Evolutionary conservation across 352 stramenopile species (phyloP).

Genomic region (Globisporangium nodosum): DNA sequence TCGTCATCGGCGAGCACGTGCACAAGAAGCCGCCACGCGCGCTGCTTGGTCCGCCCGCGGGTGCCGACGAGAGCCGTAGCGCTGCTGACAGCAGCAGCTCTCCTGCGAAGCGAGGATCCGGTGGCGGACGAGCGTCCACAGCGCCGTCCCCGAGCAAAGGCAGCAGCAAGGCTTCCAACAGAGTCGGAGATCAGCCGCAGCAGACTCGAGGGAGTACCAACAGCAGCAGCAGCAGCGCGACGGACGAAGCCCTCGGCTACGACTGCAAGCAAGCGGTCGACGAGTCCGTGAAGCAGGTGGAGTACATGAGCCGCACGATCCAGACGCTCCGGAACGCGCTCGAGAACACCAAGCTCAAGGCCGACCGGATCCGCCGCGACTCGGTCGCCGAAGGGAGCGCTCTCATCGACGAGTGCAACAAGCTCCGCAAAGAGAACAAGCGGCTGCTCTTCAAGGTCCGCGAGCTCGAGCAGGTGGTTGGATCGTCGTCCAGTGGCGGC

Average conservation of each 20-base stretch:
- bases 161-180: too few species aligned
- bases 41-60: slow-evolving; percentile 4
- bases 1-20: slow-evolving; percentile 63
- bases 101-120: not conserved
- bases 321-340: slow-evolving; percentile 50
- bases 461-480: slow-evolving; percentile 45
- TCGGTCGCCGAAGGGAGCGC: slow-evolving; percentile 72
- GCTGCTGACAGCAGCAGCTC: not conserved
- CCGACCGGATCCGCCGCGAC: slow-evolving; percentile 60
- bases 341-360: slow-evolving; percentile 65
- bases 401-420: slow-evolving; percentile 79
- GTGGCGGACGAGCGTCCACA: slow-evolving; percentile 2
- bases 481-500: not conserved
- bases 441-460: slow-evolving; percentile 52
- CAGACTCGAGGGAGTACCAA: slow-evolving; percentile 1
- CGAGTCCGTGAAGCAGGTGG: slow-evolving; percentile 73
- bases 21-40: slow-evolving; percentile 53
- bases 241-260: slow-evolving; percentile 55
- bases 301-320: slow-evolving; percentile 79
- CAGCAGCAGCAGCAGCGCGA: slow-evolving; percentile 6
- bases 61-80: not conserved
- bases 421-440: slow-evolving; percentile 73
- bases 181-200: not conserved
- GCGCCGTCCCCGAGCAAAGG: slow-evolving; percentile 11
- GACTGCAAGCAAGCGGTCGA: slow-evolving; percentile 73